Conservation (phyloP, 208 protist species). For the Crithidia bombi region DNA sequence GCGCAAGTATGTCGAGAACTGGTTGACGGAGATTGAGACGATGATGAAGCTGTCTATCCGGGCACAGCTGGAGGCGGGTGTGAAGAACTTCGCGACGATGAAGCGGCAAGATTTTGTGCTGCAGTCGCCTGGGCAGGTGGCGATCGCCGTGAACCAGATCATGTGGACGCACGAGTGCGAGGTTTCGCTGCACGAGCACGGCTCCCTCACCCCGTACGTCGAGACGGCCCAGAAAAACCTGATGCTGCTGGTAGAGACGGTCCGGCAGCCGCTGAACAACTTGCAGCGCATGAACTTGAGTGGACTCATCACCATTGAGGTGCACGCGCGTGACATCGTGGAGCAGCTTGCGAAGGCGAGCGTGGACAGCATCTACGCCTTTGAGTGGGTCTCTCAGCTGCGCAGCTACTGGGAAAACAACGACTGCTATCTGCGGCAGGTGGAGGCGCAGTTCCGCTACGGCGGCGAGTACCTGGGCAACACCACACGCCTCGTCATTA, state of each 20-base stretch:
- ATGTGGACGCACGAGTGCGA: constrained; percentile 96
- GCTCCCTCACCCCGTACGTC: constrained; percentile 83
- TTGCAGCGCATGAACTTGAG: constrained; percentile 94
- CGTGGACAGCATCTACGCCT: constrained; percentile 87
- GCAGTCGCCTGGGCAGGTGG: constrained; percentile 86
- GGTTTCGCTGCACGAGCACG: constrained; percentile 74
- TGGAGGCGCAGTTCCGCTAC: constrained; percentile 94
- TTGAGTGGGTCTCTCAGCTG: constrained; percentile 97
- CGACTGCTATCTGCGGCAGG: constrained; percentile 91
- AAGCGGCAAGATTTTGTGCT: constrained; percentile 82
- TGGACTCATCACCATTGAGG: constrained; percentile 96
- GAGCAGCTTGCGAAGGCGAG: constrained; percentile 86
- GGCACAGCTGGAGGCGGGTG: constrained; percentile 78
- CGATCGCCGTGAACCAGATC: constrained; percentile 93
- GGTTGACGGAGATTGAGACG: constrained; percentile 96
- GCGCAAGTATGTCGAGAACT: constrained; percentile 97
- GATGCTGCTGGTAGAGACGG: constrained; percentile 90
- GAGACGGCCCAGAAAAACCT: constrained; percentile 86
- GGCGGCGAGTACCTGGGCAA: constrained; percentile 98
- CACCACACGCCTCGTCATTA: constrained; percentile 96
- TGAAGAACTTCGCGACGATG: constrained; percentile 81
- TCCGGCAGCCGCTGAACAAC: constrained; percentile 85
- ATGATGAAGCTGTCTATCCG: constrained; percentile 96
- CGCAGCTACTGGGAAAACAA: constrained; percentile 97
- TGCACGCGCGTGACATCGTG: constrained; percentile 96